Evolutionary conservation across 805 yeast genomes (phyloP), one percentile per base, ranked within the genome.

Genomic region (Metschnikowia lachancei): DNA sequence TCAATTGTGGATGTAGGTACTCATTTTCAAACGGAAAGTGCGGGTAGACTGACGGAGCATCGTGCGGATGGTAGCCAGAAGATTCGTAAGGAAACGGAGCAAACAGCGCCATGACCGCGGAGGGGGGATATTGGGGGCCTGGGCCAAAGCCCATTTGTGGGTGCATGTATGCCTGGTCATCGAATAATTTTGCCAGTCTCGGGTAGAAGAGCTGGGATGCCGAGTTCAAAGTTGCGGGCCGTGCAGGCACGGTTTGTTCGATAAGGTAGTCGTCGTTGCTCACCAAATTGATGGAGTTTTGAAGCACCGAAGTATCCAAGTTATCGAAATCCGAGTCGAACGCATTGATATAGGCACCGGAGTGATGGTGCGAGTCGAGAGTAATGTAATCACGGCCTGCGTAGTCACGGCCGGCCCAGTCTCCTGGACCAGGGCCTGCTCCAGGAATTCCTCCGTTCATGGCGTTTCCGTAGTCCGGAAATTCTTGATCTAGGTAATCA

Each of bases 401-500:
- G 30, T 49, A 43, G 46, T 43, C 49, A 4, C 47, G 39, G n/a
- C 41, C 44, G 41, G 41, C 46, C 41, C 48, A 37, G 11, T 49
- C 52, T 3, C 31, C 41, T n/a, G n/a, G n/a, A n/a, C n/a, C n/a
- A n/a, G n/a, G n/a, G 24, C 30, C 24, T 22, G 8, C 24, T 22
- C 24, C 24, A 8, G 24, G 24, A 22, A 22, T 22, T 22, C 24
- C 24, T 22, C 24, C 31, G 13, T 34, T 20, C 13, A 17, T 29
- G 39, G 13, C 35, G 16, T 26, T 24, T 10, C 38, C 45, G 6
- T 29, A 33, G 14, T 20, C 30, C 9, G 17, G 29, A 19, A 67
- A 62, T 22, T 66, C 72, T 3, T 68, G 65, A 17, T 81, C 80
- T 57, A 84, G 75, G 59, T 82, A 83, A 54, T 84, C 90, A 45